These are phyloP conservation scores for Aciculoconidium aculeatum DNA, from an alignment of 805 yeast genomes.

Conservation along the genomic window DNA sequence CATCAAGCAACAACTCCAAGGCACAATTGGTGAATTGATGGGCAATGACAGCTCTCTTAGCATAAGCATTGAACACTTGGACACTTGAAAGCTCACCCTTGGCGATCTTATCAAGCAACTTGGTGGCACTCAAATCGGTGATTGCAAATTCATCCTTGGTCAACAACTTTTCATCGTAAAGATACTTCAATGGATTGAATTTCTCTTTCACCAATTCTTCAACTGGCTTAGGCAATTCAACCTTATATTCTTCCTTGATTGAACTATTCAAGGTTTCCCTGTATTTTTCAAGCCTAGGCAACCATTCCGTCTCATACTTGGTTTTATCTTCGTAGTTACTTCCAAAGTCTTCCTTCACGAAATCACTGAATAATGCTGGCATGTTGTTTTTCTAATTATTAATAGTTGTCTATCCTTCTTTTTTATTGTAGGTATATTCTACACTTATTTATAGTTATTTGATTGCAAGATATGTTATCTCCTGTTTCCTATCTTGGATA, in stretches of 20 bases:
- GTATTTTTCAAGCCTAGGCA: constrained; percentile 43
- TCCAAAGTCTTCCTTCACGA: constrained; percentile 27
- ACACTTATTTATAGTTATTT: no score
- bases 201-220: constrained; percentile 29
- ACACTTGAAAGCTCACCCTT: constrained; percentile 43
- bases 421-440: no score
- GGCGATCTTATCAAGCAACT: constrained; percentile 39
- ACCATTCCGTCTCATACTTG: constrained; percentile 35
- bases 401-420: no score
- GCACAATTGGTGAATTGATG: constrained; percentile 59
- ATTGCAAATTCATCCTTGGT: constrained; percentile 36
- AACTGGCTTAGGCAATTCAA: constrained; percentile 27
- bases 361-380: constrained; percentile 10
- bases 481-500: no score
- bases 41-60: constrained; percentile 57
- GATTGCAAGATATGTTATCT: no score
- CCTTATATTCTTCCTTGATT: constrained; percentile 25
- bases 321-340: constrained; percentile 35
- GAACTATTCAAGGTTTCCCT: constrained; percentile 27
- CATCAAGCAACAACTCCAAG: constrained; percentile 56
- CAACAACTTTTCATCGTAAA: constrained; percentile 30
- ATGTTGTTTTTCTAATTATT: no score
- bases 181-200: constrained; percentile 32
- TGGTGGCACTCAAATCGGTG: constrained; percentile 39
- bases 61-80: constrained; percentile 55